Evolutionary conservation across 148 eudicot species (phyloP).

Genomic region (Dysphania ambrosioides): DNA sequence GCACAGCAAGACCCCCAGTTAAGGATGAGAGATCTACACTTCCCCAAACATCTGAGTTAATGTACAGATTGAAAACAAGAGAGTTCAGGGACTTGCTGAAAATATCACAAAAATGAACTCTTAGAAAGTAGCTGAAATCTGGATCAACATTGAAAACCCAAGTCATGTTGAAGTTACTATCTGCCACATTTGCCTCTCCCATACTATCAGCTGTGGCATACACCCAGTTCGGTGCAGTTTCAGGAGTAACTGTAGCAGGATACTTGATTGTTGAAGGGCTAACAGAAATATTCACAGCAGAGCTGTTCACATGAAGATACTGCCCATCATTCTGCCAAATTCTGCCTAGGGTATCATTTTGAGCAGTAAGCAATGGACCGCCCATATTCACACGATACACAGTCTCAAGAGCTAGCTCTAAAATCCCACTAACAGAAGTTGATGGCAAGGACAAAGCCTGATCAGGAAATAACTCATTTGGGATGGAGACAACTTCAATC

Average conservation of each 20-base stretch:
- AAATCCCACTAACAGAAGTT: slow-evolving; percentile 53
- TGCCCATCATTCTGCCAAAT: slow-evolving; percentile 78
- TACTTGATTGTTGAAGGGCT: slow-evolving; percentile 59
- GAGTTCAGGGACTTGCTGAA: slow-evolving; percentile 58
- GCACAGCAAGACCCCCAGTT: slow-evolving; percentile 57
- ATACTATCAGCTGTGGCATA: slow-evolving; percentile 81
- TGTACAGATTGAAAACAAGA: slow-evolving; percentile 75
- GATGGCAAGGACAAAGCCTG: slow-evolving; percentile 57
- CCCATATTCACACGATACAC: slow-evolving; percentile 90
- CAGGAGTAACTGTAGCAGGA: slow-evolving; percentile 40
- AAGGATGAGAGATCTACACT: slow-evolving; percentile 63
- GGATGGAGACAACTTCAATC: slow-evolving; percentile 87
- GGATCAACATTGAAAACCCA: slow-evolving; percentile 86
- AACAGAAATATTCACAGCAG: slow-evolving; percentile 65
- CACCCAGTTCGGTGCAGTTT: slow-evolving; percentile 80
- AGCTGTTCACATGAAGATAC: slow-evolving; percentile 83
- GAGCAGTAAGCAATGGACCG: slow-evolving; percentile 74
- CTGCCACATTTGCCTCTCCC: slow-evolving; percentile 74
- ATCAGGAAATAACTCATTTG: slow-evolving; percentile 57
- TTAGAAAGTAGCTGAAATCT: slow-evolving; percentile 58
- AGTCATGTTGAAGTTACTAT: slow-evolving; percentile 75
- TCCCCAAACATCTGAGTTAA: slow-evolving; percentile 65
- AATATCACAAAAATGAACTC: slow-evolving; percentile 86
- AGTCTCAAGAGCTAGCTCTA: slow-evolving; percentile 61
- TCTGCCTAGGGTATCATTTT: slow-evolving; percentile 89